Base-by-base conservation (phyloP, 768 basidiomycete genomes). In the Coprinellus aureogranulatus region DNA sequence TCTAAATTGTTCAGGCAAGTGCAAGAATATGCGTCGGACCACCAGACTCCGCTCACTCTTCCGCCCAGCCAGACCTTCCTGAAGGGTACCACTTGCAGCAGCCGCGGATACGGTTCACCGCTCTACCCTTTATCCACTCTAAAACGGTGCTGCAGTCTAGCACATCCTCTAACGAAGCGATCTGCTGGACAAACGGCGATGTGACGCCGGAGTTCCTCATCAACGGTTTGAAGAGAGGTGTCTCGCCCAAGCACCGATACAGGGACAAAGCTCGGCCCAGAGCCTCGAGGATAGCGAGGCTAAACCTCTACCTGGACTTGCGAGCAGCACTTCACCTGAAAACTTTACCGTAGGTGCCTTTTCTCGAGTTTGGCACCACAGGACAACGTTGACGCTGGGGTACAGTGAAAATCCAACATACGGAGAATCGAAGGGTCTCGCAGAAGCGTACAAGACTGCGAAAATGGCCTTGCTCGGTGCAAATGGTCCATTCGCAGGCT, bases 221-320 rank as follows among this genome's bases (percentile, higher is more conserved):
- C 61, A 90, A 90, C 59, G 92, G 92, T 2, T 72, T 86, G n/a
- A 87, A 82, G 64, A 85, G 92, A 45, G 92, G 92, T 1, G 84
- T 89, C 1, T 75, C 89, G 11, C 82, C 87, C 0, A 92, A 89
- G 65, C 83, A 90, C 63, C 78, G 88, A 25, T 75, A 81, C 60
- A 79, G 79, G 30, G 71, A 79, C 6, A 87, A 86, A 68, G 85
- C 81, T 40, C 72, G 70, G 48, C 67, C 70, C 10, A 41, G 62
- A 10, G 53, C 70, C 4, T 72, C 68, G 2, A 62, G 67, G 60
- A 67, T 82, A 40, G 70, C 86, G 2, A 65, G 89, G 44, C 77
- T 87, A 44, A 67, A 73, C 9, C 70, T 87, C 14, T 83, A 77
- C 64, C 62, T 63, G 18, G 54, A 66, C 28, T 64, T 64, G 2